Percentiles rank a stretch among this genome's conserved stretches.
Evolutionary conservation across 306 rosid genomes (phyloP).

Genomic region (Cucumis sativus): DNA sequence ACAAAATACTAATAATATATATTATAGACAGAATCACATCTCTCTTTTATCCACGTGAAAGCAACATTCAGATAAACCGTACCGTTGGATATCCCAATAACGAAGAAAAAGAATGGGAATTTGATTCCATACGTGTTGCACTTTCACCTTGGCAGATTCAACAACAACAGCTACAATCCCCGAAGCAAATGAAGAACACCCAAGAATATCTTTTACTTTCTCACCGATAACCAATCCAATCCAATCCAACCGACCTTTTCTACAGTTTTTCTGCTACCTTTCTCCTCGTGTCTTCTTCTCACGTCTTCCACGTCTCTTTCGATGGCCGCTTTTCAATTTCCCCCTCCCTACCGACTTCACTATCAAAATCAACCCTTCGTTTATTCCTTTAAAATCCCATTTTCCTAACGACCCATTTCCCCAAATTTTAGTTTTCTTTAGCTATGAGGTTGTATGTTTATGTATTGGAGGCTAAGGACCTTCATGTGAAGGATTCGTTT

Average conservation of each 20-base stretch:
- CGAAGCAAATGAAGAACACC: not conserved
- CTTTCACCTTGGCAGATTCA: not conserved
- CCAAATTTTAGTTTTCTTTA: not conserved
- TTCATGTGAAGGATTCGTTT: conserved; percentile 31
- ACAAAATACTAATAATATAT: no score
- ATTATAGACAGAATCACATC: not conserved
- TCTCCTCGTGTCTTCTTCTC: not conserved
- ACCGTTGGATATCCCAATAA: not conserved
- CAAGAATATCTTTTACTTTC: not conserved
- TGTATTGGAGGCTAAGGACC: conserved; percentile 55
- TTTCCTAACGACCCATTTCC: not conserved
- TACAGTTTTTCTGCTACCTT: not conserved
- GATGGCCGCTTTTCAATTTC: not conserved
- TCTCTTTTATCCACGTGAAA: not conserved
- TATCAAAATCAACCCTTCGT: not conserved
- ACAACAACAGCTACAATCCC: not conserved
- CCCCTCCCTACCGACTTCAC: not conserved
- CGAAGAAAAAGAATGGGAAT: not conserved
- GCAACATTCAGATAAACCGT: no score
- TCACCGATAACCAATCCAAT: not conserved
- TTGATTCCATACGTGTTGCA: not conserved
- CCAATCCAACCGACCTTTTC: not conserved
- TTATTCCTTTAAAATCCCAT: not conserved
- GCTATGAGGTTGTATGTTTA: conserved; percentile 50
- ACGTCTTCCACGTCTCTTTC: not conserved